Base-by-base conservation (phyloP, 106 monocot species). In the Ottelia alismoides region DNA sequence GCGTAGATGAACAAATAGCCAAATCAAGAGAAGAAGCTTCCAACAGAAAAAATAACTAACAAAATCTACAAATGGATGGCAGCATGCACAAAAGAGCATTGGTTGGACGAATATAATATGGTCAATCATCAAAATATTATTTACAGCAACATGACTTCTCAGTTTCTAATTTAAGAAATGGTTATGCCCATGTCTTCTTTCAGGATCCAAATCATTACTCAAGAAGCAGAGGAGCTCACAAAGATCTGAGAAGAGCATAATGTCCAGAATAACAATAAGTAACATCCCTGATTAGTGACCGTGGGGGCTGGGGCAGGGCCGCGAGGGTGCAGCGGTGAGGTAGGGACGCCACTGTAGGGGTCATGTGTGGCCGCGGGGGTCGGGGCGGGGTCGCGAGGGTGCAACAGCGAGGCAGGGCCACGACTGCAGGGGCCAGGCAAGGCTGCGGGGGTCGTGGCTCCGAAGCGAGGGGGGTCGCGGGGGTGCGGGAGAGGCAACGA, bases 271-370 rank as follows among this genome's bases (percentile, higher is more conserved):
- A 55, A 76, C 57, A 29, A 76, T 80, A 10, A 79, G 76, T 51
- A 76, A 73, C 66, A 85, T 85, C 63, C 79, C 76, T 68, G 84
- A 79, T 73, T n/a, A n/a, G n/a, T n/a, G n/a, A n/a, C n/a, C n/a
- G n/a, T n/a, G n/a, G n/a, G n/a, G n/a, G n/a, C n/a, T n/a, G n/a
- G n/a, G n/a, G n/a, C n/a, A n/a, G n/a, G n/a, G n/a, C n/a, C n/a
- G n/a, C n/a, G n/a, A n/a, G n/a, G n/a, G n/a, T n/a, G n/a, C n/a
- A n/a, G n/a, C n/a, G n/a, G n/a, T n/a, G n/a, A n/a, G n/a, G n/a
- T n/a, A n/a, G n/a, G n/a, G n/a, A n/a, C n/a, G n/a, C n/a, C n/a
- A n/a, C n/a, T n/a, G n/a, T n/a, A n/a, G n/a, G n/a, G n/a, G n/a
- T n/a, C n/a, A n/a, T n/a, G n/a, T n/a, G n/a, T n/a, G n/a, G n/a